A percentile compares a stretch with the other conserved stretches of the same genome.
These are phyloP conservation scores for Chrysoporthe austroafricana DNA, from an alignment of 2,329 filamentous ascomycete species.

Conservation along the genomic window DNA sequence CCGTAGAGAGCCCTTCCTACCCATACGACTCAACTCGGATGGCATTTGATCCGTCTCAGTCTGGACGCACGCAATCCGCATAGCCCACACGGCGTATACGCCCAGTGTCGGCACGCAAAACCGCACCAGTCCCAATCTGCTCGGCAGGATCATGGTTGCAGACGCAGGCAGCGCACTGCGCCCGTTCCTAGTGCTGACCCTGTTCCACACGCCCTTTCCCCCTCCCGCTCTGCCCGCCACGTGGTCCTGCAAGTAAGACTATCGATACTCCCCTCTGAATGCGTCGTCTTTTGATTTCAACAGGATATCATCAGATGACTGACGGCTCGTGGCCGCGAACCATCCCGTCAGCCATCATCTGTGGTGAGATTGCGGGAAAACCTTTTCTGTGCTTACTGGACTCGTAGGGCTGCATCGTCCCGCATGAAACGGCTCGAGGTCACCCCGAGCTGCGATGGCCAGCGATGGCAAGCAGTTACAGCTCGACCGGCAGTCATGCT, in stretches of 20 bases:
- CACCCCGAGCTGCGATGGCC: neutral
- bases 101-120: neutral
- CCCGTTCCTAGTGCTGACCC: slow-evolving; percentile 17
- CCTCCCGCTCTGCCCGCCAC: slow-evolving; percentile 1
- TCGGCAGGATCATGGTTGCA: neutral
- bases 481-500: neutral
- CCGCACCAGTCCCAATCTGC: neutral
- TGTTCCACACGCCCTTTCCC: neutral
- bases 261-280: neutral
- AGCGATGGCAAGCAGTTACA: neutral
- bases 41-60: neutral
- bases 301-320: neutral
- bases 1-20: neutral
- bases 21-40: slow-evolving; percentile 4
- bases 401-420: slow-evolving; percentile 17
- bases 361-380: neutral
- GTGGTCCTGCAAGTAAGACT: slow-evolving; percentile 15
- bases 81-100: neutral
- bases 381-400: neutral
- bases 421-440: neutral
- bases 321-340: neutral
- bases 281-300: neutral
- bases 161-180: slow-evolving; percentile 14
- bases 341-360: neutral
- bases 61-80: neutral